Percentiles rank a stretch among this genome's conserved stretches.
phyloP scores from a whole-genome alignment of 768 basidiomycete genomes.

The Leucocoprinus leucothites region DNA sequence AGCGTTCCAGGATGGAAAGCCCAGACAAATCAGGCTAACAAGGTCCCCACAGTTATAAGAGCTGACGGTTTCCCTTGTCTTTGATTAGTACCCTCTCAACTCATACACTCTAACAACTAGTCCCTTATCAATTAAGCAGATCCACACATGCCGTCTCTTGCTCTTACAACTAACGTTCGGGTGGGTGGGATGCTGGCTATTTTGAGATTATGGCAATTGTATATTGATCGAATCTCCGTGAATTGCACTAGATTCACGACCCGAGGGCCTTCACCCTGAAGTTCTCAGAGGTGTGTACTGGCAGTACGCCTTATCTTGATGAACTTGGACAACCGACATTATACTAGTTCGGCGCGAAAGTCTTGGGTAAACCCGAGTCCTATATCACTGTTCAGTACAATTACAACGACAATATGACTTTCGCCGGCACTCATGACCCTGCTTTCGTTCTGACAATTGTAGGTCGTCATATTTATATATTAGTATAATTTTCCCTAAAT shows the following conservation, averaged over 20 bases:
- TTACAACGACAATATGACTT: slow-evolving; percentile 60
- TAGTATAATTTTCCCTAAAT: background rate
- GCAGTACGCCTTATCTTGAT: background rate
- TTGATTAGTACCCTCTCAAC: background rate
- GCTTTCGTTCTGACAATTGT: slow-evolving; percentile 60
- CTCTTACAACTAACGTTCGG: slow-evolving; percentile 42
- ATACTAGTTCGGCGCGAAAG: slow-evolving; percentile 52
- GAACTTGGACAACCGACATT: background rate
- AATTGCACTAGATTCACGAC: slow-evolving; percentile 35
- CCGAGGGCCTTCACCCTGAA: slow-evolving; percentile 42
- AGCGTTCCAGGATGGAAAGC: background rate
- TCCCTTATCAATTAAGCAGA: background rate
- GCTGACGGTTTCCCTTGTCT: no score
- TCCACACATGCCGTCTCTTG: slow-evolving; percentile 38
- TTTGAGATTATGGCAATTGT: background rate
- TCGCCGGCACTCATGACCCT: slow-evolving; percentile 62
- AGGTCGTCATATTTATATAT: slow-evolving; percentile 20
- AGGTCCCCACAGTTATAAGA: background rate
- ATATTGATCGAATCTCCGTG: background rate
- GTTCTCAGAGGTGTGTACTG: slow-evolving; percentile 49
- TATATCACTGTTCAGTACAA: slow-evolving; percentile 53
- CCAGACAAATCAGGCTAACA: background rate
- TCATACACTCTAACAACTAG: background rate
- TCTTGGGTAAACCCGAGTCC: slow-evolving; percentile 50
- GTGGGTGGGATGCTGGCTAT: slow-evolving; percentile 18